Evolutionary conservation across 148 eudicot species (phyloP).

Genomic region (Vaccinium macrocarpon): DNA sequence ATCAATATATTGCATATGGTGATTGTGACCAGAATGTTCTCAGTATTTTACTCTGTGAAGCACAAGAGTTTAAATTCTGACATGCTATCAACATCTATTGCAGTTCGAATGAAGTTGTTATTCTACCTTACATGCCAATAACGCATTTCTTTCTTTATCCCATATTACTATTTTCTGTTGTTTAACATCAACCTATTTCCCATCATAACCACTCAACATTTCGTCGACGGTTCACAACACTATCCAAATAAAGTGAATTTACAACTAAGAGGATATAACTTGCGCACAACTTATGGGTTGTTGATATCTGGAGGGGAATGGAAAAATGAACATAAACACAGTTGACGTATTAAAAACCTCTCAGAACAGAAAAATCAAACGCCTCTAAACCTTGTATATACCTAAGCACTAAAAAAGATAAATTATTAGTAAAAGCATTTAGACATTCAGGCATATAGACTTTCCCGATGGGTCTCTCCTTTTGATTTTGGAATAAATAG

Average conservation of each 20-base stretch:
- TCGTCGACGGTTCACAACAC: not conserved
- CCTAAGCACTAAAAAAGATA: not conserved
- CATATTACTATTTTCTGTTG: not conserved
- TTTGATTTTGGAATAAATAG: not conserved
- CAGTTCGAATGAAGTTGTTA: not conserved
- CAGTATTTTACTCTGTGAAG: not conserved
- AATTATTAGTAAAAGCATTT: not conserved
- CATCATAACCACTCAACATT: not conserved
- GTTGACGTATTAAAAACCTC: not conserved
- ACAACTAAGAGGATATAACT: not conserved
- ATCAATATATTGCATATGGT: not conserved
- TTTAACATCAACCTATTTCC: not conserved
- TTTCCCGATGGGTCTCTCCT: not conserved
- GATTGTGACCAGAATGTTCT: not conserved
- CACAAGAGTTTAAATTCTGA: not conserved
- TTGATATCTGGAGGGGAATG: constrained; percentile 2
- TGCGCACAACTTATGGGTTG: not conserved
- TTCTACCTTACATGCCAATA: not conserved
- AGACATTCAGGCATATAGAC: not conserved
- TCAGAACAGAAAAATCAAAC: not conserved
- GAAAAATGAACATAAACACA: not conserved
- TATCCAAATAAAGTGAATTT: not conserved
- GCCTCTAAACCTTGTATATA: not conserved
- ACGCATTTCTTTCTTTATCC: not conserved
- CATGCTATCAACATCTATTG: not conserved